phyloP scores from a whole-genome alignment of 2,329 filamentous ascomycete genomes.

The Macrophomina pseudophaseolina region DNA sequence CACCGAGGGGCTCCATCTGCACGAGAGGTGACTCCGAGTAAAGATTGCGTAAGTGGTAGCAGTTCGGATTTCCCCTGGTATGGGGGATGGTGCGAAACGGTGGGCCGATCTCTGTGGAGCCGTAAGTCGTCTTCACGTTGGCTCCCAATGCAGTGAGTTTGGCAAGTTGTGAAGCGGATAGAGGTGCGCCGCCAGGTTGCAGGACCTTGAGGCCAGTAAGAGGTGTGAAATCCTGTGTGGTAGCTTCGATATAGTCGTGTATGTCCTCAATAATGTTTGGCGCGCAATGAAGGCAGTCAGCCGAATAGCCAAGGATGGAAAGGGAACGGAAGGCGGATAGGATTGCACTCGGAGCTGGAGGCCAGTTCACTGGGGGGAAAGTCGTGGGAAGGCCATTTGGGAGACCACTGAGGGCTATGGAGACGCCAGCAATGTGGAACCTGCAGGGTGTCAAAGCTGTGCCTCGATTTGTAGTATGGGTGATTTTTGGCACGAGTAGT shows the following conservation, averaged over 20 bases:
- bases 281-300: constrained; percentile 39
- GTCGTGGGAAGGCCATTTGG: constrained; percentile 39
- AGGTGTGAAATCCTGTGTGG: constrained; percentile 35
- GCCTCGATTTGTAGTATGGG: too few relatives aligned
- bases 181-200: constrained; percentile 39
- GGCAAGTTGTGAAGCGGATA: constrained; percentile 35
- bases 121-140: constrained; percentile 43
- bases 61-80: constrained; percentile 34
- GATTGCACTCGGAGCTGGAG: constrained; percentile 35
- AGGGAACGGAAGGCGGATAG: constrained; percentile 29
- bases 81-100: constrained; percentile 39
- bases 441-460: neutral
- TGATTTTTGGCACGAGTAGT: too few relatives aligned
- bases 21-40: constrained; percentile 28
- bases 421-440: constrained; percentile 35
- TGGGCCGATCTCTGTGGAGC: constrained; percentile 42
- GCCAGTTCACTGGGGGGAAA: constrained; percentile 39
- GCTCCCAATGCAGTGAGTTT: constrained; percentile 34
- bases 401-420: constrained; percentile 37
- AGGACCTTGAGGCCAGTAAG: constrained; percentile 37
- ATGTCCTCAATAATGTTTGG: constrained; percentile 41
- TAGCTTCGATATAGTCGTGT: constrained; percentile 35
- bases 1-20: constrained; percentile 36
- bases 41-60: constrained; percentile 34
- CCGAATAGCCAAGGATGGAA: constrained; percentile 33